Conservation (phyloP, 108 stramenopile species). For the Pseudonitzschia multiseries region DNA sequence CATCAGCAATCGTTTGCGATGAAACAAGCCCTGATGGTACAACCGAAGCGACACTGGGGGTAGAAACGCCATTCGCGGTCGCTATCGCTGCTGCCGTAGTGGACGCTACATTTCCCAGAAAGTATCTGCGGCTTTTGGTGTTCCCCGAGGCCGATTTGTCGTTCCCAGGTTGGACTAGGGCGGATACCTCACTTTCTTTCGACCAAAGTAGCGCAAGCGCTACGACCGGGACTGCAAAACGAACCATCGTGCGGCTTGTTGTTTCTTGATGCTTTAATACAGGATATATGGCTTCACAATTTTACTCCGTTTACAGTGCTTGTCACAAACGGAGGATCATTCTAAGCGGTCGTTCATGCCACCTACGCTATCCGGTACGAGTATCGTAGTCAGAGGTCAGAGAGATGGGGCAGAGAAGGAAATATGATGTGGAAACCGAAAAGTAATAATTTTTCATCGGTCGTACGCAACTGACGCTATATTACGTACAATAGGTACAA, state of each 20-base stretch:
- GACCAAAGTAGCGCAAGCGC: neutral
- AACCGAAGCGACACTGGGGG: neutral
- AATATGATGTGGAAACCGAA: no score
- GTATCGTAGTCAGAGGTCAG: no score
- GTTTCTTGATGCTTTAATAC: no score
- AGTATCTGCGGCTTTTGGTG: neutral
- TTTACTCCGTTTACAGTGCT: no score
- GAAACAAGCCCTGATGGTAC: neutral
- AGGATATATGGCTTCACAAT: no score
- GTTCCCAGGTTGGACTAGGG: neutral
- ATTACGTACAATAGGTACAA: no score
- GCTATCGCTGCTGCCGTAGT: slow-evolving; percentile 10
- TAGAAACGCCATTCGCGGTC: neutral
- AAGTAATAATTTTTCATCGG: no score
- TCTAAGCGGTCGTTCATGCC: no score
- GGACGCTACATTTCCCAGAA: neutral
- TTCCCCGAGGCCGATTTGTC: neutral
- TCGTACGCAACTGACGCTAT: no score
- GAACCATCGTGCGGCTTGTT: neutral
- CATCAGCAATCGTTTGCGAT: neutral
- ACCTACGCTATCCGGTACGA: no score
- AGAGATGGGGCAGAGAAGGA: no score
- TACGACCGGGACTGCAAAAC: neutral
- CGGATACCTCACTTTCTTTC: neutral
- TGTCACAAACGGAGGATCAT: no score